Conservation (phyloP, 345 rosid species). For the Mangifera indica region DNA sequence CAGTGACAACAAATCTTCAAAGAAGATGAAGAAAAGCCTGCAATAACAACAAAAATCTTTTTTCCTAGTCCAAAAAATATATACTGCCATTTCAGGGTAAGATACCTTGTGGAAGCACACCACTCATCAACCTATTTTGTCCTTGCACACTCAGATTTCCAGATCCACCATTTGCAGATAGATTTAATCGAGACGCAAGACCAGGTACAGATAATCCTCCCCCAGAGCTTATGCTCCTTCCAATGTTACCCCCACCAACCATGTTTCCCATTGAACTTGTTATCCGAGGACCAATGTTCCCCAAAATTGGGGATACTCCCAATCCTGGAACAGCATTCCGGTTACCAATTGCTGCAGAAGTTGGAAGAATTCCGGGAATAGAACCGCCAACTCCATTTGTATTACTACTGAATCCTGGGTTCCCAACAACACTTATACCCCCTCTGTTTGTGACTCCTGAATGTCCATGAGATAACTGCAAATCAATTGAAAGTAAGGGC, state of each 20-base stretch:
- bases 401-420: slow-evolving; percentile 78
- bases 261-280: slow-evolving; percentile 88
- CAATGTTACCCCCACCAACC: slow-evolving; percentile 89
- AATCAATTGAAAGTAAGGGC: slow-evolving; percentile 16
- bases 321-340: slow-evolving; percentile 79
- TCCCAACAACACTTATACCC: slow-evolving; percentile 83
- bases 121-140: slow-evolving; percentile 83
- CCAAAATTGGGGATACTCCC: slow-evolving; percentile 90
- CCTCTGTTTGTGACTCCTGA: slow-evolving; percentile 92
- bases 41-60: neutral
- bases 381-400: slow-evolving; percentile 89
- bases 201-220: slow-evolving; percentile 89
- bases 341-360: slow-evolving; percentile 78
- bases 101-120: slow-evolving; percentile 90
- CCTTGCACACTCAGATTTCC: slow-evolving; percentile 79
- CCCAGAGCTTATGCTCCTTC: slow-evolving; percentile 80
- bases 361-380: slow-evolving; percentile 92
- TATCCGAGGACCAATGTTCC: slow-evolving; percentile 81
- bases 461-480: slow-evolving; percentile 91
- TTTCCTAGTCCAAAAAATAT: neutral
- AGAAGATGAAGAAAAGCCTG: slow-evolving; percentile 2
- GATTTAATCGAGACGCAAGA: slow-evolving; percentile 77
- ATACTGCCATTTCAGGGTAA: slow-evolving; percentile 5
- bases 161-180: slow-evolving; percentile 75
- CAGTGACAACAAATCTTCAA: neutral